Evolutionary conservation across 257 asterid species (phyloP), one percentile per base, ranked within the genome.

Genomic region (Nicotiana otophora): DNA sequence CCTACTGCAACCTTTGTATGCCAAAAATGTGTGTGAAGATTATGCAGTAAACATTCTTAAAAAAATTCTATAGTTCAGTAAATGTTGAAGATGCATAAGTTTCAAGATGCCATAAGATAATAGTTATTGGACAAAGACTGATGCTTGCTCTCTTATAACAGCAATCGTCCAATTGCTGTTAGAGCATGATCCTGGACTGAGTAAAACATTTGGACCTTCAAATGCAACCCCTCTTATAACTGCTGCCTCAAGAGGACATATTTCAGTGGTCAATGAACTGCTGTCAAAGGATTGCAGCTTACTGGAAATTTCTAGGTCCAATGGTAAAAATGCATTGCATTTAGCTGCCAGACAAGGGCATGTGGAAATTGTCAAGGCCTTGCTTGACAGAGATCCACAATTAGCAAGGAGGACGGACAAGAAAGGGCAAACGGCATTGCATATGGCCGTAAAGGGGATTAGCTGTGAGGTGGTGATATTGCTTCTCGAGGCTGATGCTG

Each of bases 291-390:
- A 90, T 83, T n/a, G 88, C 83, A 85, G 88, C 87, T 87, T 89
- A 55, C 83, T 90, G 51, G 93, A 90, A 57, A 82, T 87, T 78
- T 83, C 90, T 33, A 87, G 84, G 77, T 90, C 93, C 23, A 90
- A 90, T 86, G 89, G 89, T 53, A 90, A 90, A 84, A 88, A 84
- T 57, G 89, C 93, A 15, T 81, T 90, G 75, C 93, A 90, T 81
- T 87, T 90, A 64, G 90, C 93, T 80, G 93, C 91, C 66, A 86
- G 93, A 53, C 93, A 86, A 76, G 93, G 93, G 81, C 92, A 90
- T 5, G 92, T 82, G 65, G 90, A 86, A 39, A 83, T 90, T 39
- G 91, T 90, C 39, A 83, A 86, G 79, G 90, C 90, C 12, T 88
- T 90, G 88, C 93, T 90, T 57, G 90, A 84, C 34, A 87, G 57